Evolutionary conservation across 345 rosid species (phyloP).

Genomic region (Iberis pinnata): DNA sequence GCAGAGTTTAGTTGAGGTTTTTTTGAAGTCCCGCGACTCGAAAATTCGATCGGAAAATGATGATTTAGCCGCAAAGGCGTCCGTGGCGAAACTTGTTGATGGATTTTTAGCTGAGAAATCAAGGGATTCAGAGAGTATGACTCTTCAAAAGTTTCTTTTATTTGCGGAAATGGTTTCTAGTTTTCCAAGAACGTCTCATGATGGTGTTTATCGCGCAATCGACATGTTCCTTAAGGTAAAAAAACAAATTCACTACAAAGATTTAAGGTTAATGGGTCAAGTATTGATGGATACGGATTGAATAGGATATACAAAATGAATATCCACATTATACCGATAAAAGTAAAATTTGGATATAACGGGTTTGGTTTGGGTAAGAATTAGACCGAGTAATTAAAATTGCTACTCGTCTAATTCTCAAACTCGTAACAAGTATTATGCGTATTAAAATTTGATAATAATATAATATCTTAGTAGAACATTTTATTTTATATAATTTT

Average conservation of each 20-base stretch:
- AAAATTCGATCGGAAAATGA: conserved; percentile 17
- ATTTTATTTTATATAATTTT: no score
- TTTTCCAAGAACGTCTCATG: conserved; percentile 55
- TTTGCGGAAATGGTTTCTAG: conserved; percentile 44
- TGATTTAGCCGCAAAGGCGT: conserved; percentile 32
- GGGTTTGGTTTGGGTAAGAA: no score
- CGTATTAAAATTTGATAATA: no score
- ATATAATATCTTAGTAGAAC: no score
- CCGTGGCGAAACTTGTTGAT: conserved; percentile 54
- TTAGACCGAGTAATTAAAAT: no score
- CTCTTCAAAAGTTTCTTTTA: conserved; percentile 35
- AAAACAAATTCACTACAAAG: background rate
- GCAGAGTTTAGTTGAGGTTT: conserved; percentile 48
- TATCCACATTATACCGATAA: no score
- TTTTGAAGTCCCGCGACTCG: conserved; percentile 26
- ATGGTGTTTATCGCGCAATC: conserved; percentile 59
- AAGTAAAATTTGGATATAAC: no score
- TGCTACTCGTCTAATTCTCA: no score
- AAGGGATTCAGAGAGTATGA: conserved; percentile 42
- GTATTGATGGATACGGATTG: no score
- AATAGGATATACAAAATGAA: no score
- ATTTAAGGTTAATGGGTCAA: no score
- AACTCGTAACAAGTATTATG: no score
- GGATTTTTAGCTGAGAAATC: conserved; percentile 65
- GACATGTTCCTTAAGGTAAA: conserved; percentile 72